Base-by-base conservation (phyloP, 2,329 filamentous ascomycete genomes). In the Teratosphaeria nubilosa region DNA sequence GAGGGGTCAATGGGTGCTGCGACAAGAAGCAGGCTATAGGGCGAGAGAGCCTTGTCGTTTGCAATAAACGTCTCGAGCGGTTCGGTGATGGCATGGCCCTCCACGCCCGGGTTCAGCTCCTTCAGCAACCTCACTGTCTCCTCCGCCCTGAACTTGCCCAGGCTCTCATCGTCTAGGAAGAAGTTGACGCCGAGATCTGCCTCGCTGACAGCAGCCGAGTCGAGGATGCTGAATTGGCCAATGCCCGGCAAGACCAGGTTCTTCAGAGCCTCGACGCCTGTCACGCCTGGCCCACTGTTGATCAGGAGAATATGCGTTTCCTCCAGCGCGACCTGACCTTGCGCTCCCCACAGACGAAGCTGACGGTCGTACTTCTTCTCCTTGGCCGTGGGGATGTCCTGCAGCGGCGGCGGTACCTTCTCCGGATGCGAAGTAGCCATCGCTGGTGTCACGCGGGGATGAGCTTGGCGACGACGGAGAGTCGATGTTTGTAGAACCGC, bases 171-270 rank as follows among this genome's bases (percentile, higher is more conserved):
- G 61, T 96, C 90, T 0, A 99, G 79, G 69, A 99, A 99, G 80
- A 99, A 99, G 75, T 99, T 99, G 62, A 96, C 87, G 4, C 95
- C 94, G 48, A 99, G 78, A 68, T 99, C 94, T 50, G 85, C 80
- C 65, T 95, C 86, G 1, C 78, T 79, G n/a, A 99, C 91, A 2
- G 81, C 73, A 1, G 85, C 82, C 6, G 87, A 85, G 68, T 99
- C 94, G 56, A 88, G 86, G 61, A 99, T 95, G 0, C 90, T 95
- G 72, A 96, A 99, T 27, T 85, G 83, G 9, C 94, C 95, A 66
- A 97, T 88, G 3, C 91, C 90, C 58, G 94, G 94, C 9, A 99
- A 78, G 2, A 99, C 89, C n/a, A 99, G 83, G 70, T 99, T 99
- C 80, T 99, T 99, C 61, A 99, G 81, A 0, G 91, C 86, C 74